Base-by-base conservation (phyloP, 306 rosid species). In the Trichosanthes truncata region DNA sequence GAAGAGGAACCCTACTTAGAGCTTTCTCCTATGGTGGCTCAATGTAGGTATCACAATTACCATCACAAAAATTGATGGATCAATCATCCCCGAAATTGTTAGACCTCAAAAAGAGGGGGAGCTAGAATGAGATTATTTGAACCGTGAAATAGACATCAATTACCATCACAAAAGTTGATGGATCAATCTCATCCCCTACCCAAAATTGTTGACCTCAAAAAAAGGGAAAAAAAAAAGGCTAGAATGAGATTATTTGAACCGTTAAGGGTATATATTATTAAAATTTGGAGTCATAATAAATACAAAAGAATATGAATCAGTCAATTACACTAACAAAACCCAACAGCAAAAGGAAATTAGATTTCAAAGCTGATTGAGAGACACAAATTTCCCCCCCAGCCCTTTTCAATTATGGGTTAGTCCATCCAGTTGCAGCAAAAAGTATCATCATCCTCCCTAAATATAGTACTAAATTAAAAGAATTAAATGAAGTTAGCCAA, bases 401-500 rank as follows among this genome's bases (percentile, higher is more conserved):
- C 69, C n/a, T 3, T 0, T 14, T 29, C 18, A 13, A 14, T 62
- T 23, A 60, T 60, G 53, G 76, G 57, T 72, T 29, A 29, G 33
- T 29, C 33, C 33, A 29, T 60, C 8, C 38, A 59, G 17, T 25
- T 21, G 33, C 7, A 20, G 10, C 60, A 52, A 3, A 5, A 5
- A 56, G 9, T 11, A 59, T 23, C 66, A 10, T n/a, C 63, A 17
- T 9, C 26, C 0, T 23, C 45, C 35, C 13, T 65, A 65, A 59
- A 59, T 31, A 63, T 17, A 33, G 1, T n/a, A 23, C 48, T 43
- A 73, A 73, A 67, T 15, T 7, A 18, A 36, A 66, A 69, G 1
- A 0, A 78, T 88, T 73, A 91, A n/a, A 82, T n/a, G 62, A 87
- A 91, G 46, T 82, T 79, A 79, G 84, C 84, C 82, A 93, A 75